phyloP scores from a whole-genome alignment of 2,329 filamentous ascomycete genomes.

The Hypoxylon sp. region DNA sequence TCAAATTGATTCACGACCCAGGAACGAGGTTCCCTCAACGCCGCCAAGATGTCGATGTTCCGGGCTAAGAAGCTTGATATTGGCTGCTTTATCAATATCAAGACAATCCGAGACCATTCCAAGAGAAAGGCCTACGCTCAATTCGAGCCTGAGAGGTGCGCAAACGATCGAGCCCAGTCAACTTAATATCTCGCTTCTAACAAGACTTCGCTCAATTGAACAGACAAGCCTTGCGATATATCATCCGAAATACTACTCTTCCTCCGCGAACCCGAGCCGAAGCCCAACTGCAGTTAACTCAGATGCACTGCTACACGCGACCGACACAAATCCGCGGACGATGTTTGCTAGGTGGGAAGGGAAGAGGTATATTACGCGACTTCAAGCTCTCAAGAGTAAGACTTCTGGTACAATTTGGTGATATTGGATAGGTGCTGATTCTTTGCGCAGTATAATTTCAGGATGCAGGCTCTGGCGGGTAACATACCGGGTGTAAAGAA shows the following conservation, averaged over 20 bases:
- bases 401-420: neutral
- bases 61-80: constrained; percentile 91
- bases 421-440: constrained; percentile 47
- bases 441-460: constrained; percentile 84
- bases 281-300: constrained; percentile 90
- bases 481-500: constrained; percentile 93
- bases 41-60: constrained; percentile 82
- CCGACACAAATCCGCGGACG: constrained; percentile 94
- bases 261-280: constrained; percentile 86
- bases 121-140: constrained; percentile 94
- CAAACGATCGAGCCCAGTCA: constrained; percentile 21
- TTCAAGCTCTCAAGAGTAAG: constrained; percentile 93
- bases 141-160: constrained; percentile 88
- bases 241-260: constrained; percentile 92
- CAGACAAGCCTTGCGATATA: constrained; percentile 93
- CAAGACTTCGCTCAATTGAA: constrained; percentile 6
- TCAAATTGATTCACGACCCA: constrained; percentile 14
- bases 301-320: constrained; percentile 97
- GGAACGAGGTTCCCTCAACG: constrained; percentile 19
- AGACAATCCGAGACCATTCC: constrained; percentile 92
- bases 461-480: constrained; percentile 87
- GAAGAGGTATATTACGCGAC: constrained; percentile 89
- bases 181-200: constrained; percentile 18
- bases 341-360: constrained; percentile 92
- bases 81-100: constrained; percentile 87